Evolutionary conservation across 1,139 yeast genomes (phyloP).

Genomic region (Suhomyces panamericanus): DNA sequence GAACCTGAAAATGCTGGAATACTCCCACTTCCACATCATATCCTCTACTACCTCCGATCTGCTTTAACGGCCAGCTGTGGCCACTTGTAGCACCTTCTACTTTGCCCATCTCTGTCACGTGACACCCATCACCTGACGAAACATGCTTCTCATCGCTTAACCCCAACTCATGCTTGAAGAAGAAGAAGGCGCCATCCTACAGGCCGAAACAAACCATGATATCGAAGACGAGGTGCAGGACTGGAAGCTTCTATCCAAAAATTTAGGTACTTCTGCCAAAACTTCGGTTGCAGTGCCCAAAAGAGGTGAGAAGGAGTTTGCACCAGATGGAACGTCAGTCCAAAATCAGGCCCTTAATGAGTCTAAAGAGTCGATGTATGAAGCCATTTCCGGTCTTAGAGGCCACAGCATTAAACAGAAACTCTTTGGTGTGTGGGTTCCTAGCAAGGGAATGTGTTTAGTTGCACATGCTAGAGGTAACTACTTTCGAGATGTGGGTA

Average conservation of each 20-base stretch:
- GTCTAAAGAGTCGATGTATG: slow-evolving; percentile 72
- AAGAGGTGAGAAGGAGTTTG: slow-evolving; percentile 85
- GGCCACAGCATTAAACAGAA: slow-evolving; percentile 55
- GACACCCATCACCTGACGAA: not conserved
- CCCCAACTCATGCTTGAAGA: slow-evolving; percentile 10
- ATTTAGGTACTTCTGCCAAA: slow-evolving; percentile 3
- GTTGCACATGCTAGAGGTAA: slow-evolving; percentile 69
- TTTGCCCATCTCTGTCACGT: not conserved
- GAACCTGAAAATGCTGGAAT: no score
- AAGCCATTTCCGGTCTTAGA: slow-evolving; percentile 60
- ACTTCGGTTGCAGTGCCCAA: slow-evolving; percentile 20
- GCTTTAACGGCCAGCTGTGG: not conserved
- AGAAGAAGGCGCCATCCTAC: slow-evolving; percentile 15
- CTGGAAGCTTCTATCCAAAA: slow-evolving; percentile 51
- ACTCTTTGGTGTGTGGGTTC: slow-evolving; percentile 50
- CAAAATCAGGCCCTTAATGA: slow-evolving; percentile 55
- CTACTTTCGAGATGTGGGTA: slow-evolving; percentile 74
- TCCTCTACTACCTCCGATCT: not conserved
- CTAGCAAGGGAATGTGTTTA: slow-evolving; percentile 39
- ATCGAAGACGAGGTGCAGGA: slow-evolving; percentile 68
- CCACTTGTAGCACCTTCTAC: not conserved
- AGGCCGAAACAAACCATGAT: slow-evolving; percentile 10
- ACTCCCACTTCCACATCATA: no score
- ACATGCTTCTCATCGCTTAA: slow-evolving; percentile 1
- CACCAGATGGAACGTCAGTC: slow-evolving; percentile 71